These are phyloP conservation scores for Cardiospermum halicacabum DNA, from an alignment of 345 rosid species.

Conservation along the genomic window DNA sequence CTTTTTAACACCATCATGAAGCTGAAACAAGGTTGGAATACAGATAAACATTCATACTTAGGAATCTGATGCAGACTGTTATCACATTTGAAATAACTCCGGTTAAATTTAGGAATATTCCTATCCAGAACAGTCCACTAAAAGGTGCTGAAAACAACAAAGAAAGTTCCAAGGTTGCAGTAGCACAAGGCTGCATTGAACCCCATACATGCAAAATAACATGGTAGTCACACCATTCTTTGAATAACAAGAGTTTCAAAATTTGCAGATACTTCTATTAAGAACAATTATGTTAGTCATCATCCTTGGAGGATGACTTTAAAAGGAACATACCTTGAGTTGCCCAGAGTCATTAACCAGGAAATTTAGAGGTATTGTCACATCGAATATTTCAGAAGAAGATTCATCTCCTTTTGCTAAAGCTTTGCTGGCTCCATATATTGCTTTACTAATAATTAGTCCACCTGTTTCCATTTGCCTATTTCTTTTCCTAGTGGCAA, in stretches of 20 bases:
- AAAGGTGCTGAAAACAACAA: background rate
- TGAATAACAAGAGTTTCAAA: background rate
- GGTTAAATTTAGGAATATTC: background rate
- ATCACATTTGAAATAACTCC: background rate
- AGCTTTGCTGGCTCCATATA: constrained; percentile 66
- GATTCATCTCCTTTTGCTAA: constrained; percentile 41
- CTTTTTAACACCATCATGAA: constrained; percentile 90
- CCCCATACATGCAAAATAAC: background rate
- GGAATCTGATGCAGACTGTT: background rate
- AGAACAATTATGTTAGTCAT: constrained; percentile 7
- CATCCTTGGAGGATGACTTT: background rate
- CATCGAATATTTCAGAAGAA: constrained; percentile 60
- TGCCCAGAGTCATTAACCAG: constrained; percentile 74
- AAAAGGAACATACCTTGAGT: constrained; percentile 52
- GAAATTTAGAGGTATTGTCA: constrained; percentile 86
- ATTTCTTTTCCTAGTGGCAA: constrained; percentile 74
- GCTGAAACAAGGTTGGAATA: constrained; percentile 33
- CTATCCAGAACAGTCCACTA: background rate
- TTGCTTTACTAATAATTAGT: constrained; percentile 65
- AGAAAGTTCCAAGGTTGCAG: background rate
- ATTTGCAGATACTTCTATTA: background rate
- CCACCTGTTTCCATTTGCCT: constrained; percentile 67
- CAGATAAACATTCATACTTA: background rate
- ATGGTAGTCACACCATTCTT: background rate
- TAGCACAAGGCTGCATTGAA: background rate